Evolutionary conservation across 2,329 filamentous ascomycete species (phyloP), one percentile per base, ranked within the genome.

Genomic region (Colletotrichum trifolii): DNA sequence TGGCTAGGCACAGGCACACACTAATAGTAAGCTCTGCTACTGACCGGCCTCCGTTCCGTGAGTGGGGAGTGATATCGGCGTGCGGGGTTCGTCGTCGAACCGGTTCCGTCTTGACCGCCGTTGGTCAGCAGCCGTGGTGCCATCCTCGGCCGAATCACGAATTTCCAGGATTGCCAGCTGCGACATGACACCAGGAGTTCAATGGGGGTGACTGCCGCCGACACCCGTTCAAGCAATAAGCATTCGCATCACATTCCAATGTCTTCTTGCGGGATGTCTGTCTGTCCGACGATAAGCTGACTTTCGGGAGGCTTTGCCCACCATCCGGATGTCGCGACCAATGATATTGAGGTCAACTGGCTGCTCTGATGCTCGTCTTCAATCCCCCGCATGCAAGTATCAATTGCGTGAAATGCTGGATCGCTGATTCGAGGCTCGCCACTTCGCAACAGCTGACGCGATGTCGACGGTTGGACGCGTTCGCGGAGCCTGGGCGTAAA

Each of bases 101-200:
- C 54, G 47, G 54, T 61, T n/a, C 46, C 67, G 70, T 54, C 71
- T 73, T 8, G 25, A 11, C 1, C 2, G 10, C 34, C 11, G 39
- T 58, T 46, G 60, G 47, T 36, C 34, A 42, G 33, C n/a, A 58
- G 3, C 25, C 5, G 17, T 62, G 60, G 58, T 58, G 54, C 60
- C 38, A 58, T 58, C 34, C 46, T 12, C 15, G 6, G 33, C 39
- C 2, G 9, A 34, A 63, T 52, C 47, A 58, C 47, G 47, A 52
- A 35, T 25, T 9, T 13, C 40, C 40, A 0, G 7, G 33, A n/a
- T 15, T 9, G 33, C 15, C 13, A 45, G 13, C 17, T 17, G 36
- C 10, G 34, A 25, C 2, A 4, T 8, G 6, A 17, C n/a, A 11
- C 17, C 42, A 46, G 15, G 43, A n/a, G 12, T 12, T 46, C 3